phyloP scores from a whole-genome alignment of 768 basidiomycete genomes.

The Daedaleopsis nitida region DNA sequence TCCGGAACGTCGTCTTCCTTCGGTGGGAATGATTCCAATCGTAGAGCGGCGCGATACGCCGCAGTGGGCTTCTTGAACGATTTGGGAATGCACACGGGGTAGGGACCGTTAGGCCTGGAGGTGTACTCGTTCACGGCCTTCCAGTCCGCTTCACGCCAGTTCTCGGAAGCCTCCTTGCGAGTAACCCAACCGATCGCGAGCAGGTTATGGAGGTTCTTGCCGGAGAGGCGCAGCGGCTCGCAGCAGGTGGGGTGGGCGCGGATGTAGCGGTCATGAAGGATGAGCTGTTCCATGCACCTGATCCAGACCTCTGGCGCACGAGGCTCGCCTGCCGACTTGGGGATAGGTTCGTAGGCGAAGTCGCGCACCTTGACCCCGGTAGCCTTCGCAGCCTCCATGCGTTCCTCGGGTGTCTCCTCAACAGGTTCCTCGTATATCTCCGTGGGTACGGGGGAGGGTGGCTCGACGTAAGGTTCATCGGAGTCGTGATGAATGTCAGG shows the following conservation, averaged over 20 bases:
- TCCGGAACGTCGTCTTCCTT: slow-evolving; percentile 25
- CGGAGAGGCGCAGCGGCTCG: slow-evolving; percentile 11
- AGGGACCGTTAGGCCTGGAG: slow-evolving; percentile 23
- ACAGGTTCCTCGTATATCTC: slow-evolving; percentile 26
- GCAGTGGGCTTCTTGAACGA: slow-evolving; percentile 23
- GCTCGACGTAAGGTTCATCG: slow-evolving; percentile 7
- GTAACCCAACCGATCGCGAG: slow-evolving; percentile 31
- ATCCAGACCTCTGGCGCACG: slow-evolving; percentile 29
- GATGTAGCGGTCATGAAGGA: slow-evolving; percentile 31
- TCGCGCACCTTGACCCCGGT: slow-evolving; percentile 37
- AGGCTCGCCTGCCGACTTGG: slow-evolving; percentile 6
- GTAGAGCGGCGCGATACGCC: slow-evolving; percentile 24
- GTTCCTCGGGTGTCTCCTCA: slow-evolving; percentile 15
- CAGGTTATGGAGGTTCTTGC: slow-evolving; percentile 28
- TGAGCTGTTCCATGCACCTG: slow-evolving; percentile 25
- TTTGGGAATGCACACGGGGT: slow-evolving; percentile 25
- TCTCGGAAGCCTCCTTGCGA: slow-evolving; percentile 24
- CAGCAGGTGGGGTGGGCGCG: slow-evolving; percentile 16
- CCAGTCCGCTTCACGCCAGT: slow-evolving; percentile 26
- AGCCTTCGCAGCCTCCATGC: slow-evolving; percentile 17
- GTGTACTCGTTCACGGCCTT: slow-evolving; percentile 24
- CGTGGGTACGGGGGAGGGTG: slow-evolving; percentile 31
- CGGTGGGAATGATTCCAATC: slow-evolving; percentile 12
- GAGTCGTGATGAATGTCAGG: slow-evolving; percentile 4
- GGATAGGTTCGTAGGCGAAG: slow-evolving; percentile 28